Evolutionary conservation across 257 asterid genomes (phyloP), one percentile per base, ranked within the genome.

Genomic region (Salvia miltiorrhiza): DNA sequence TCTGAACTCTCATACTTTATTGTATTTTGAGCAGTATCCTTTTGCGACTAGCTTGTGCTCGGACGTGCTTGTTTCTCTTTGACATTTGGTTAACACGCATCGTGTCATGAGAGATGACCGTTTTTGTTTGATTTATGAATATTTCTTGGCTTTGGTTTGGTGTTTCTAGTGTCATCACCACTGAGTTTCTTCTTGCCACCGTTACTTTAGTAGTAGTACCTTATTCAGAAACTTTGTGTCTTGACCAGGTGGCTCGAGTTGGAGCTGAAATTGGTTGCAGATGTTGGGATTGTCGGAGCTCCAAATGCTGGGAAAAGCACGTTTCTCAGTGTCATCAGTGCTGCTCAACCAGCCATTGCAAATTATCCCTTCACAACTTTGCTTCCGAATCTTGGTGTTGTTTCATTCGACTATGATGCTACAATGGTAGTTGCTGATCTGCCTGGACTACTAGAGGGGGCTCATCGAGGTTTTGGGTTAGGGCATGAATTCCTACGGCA

Each of bases 291-390:
- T 55, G 74, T 94, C 7, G 99, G 99, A 70, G 97, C 81, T 69
- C 99, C 99, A 41, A 94, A 94, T 81, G 99, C 99, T 41, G 97
- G 99, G 75, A 94, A 94, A 83, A 94, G 99, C 86, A 94, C 96
- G 7, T 77, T 84, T 72, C 96, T 94, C 59, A 91, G 99, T 73
- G 97, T 94, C 63, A 62, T 94, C 49, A 89, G 95, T 81, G 95
- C 99, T 74, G 97, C 99, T 69, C 88, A 84, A 79, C 99, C 97
- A 63, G 75, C 80, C 63, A 91, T 89, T 69, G 97, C 99, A 41
- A 88, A 87, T 77, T 94, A 94, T 65, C 99, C 99, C 54, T 94
- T 94, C 82, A 94, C 99, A 11, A 94, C 99, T 32, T 82, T 94
- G 85, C 97, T 94, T 75, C 99, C 97, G n/a, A 94, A 94, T 79